Conservation (phyloP, 208 protist genomes). For the Crithidia fasciculata region DNA sequence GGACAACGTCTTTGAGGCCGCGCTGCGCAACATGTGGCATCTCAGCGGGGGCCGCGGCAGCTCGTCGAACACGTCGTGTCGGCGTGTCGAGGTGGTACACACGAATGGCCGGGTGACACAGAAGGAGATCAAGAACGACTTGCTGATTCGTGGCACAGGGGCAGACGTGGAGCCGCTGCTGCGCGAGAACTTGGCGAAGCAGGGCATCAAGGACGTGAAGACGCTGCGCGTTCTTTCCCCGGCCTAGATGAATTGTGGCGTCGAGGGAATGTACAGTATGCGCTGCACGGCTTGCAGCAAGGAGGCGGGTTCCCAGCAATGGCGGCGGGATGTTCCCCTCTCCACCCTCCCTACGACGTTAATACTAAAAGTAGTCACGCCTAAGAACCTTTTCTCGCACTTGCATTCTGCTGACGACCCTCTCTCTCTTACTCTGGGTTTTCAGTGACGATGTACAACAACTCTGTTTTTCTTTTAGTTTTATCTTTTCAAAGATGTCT, state of each 20-base stretch:
- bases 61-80: constrained; percentile 84
- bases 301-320: too few relatives aligned
- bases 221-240: constrained; percentile 43
- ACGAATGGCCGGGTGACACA: constrained; percentile 76
- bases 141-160: constrained; percentile 65
- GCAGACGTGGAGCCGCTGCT: constrained; percentile 57
- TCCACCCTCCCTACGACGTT: too few relatives aligned
- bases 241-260: not conserved
- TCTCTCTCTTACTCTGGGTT: too few relatives aligned
- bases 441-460: too few relatives aligned
- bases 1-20: constrained; percentile 84
- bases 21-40: constrained; percentile 91
- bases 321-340: too few relatives aligned
- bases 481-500: too few relatives aligned
- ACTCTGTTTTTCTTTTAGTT: too few relatives aligned
- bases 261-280: not conserved
- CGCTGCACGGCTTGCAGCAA: too few relatives aligned
- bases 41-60: constrained; percentile 86
- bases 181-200: constrained; percentile 63
- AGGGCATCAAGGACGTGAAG: constrained; percentile 90
- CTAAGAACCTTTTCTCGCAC: too few relatives aligned
- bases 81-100: constrained; percentile 85
- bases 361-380: too few relatives aligned
- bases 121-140: constrained; percentile 88
- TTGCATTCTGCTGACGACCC: too few relatives aligned